Evolutionary conservation across 805 yeast genomes (phyloP), one percentile per base, ranked within the genome.

Genomic region (Blastobotrys peoriensis): DNA sequence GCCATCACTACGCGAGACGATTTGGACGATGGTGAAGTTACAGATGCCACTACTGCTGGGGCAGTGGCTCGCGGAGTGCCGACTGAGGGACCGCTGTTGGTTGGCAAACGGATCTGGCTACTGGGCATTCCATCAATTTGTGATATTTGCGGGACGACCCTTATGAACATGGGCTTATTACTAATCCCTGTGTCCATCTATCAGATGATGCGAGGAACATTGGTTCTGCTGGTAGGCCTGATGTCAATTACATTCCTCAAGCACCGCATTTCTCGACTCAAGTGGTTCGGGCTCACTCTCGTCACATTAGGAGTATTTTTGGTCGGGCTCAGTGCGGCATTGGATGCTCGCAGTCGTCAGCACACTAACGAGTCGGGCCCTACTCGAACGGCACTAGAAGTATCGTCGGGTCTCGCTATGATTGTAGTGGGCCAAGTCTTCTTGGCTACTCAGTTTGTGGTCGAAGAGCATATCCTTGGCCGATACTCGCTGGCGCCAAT

Each of bases 141-240:
- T 62, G 94, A 85, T 60, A 69, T 84, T 40, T 55, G 73, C 30
- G 91, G 82, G 3, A 85, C 94, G 1, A 84, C 93, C 0, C 63
- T 85, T 51, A 72, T 84, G 78, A 81, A 84, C 54, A 60, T 83
- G n/a, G 93, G 93, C 0, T 68, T 85, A 48, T 60, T 83, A 19
- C 79, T 78, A 61, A 79, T 81, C 1, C 91, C 93, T 0, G 93
- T 84, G 5, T 81, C 88, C 1, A 74, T 84, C 40, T 85, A 83
- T 61, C 94, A 85, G 60, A 85, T 85, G 94, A 79, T 83, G n/a
- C 68, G 94, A 51, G 93, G 94, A 2, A 76, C 87, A 0, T 66
- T 83, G 35, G 85, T 85, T 36, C 63, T 85, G 35, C 83, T 83
- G 64, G 94, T 84, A 19, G 94, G 89, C 1, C 61, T 79, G 13